Percentiles rank a stretch among this genome's conserved stretches.
Conservation (phyloP, 371 early-diverging fungal species). For the Entomophthora muscae region DNA sequence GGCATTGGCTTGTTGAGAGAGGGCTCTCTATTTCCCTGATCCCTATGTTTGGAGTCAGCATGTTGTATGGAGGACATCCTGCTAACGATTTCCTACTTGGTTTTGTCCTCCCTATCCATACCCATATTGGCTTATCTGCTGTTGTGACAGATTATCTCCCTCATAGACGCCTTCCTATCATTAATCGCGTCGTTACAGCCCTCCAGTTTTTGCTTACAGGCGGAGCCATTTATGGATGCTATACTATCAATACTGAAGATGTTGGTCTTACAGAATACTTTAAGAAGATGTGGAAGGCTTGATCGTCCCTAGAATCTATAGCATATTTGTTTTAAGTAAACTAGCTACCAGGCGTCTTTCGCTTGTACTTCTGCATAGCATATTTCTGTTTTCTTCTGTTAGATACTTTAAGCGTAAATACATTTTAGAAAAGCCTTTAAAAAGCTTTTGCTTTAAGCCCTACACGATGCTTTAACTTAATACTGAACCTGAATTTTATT, state of each 20-base stretch:
- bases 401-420: too few relatives aligned
- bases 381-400: too few relatives aligned
- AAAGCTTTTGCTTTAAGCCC: too few relatives aligned
- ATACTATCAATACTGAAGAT: conserved; percentile 87
- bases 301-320: background rate
- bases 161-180: conserved; percentile 35
- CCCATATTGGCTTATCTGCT: conserved; percentile 63
- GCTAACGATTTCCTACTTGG: conserved; percentile 76
- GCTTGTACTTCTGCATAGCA: too few relatives aligned
- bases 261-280: conserved; percentile 81
- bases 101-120: conserved; percentile 75
- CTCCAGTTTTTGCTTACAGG: conserved; percentile 48
- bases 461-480: too few relatives aligned
- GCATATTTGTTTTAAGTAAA: background rate
- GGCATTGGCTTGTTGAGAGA: conserved; percentile 89
- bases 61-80: conserved; percentile 60
- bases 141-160: conserved; percentile 73
- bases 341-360: too few relatives aligned
- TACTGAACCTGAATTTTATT: too few relatives aligned
- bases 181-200: conserved; percentile 40
- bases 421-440: too few relatives aligned
- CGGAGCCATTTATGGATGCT: conserved; percentile 65
- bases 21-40: conserved; percentile 48
- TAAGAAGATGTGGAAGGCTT: conserved; percentile 44
- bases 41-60: conserved; percentile 57